A percentile compares a stretch with the other conserved stretches of the same genome.
These are phyloP conservation scores for Penicillium sp. DNA, from an alignment of 2,329 filamentous ascomycete genomes.

Conservation along the genomic window DNA sequence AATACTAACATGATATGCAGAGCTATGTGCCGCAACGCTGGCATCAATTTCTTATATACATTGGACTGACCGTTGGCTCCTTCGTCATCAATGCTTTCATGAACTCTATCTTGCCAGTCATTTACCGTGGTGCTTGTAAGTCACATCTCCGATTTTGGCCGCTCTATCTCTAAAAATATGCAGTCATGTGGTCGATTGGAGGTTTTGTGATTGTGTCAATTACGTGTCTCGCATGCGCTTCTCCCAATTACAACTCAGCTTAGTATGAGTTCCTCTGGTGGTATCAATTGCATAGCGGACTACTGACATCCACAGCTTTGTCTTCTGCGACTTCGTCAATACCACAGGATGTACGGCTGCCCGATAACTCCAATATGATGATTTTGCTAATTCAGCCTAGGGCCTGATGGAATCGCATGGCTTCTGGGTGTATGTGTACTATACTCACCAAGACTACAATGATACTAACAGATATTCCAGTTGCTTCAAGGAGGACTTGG, in stretches of 20 bases:
- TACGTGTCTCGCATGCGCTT: constrained; percentile 63
- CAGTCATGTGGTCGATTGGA: constrained; percentile 63
- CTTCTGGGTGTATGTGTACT: constrained; percentile 33
- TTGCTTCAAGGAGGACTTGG: constrained; percentile 50
- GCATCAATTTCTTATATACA: constrained; percentile 72
- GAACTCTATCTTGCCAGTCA: constrained; percentile 58
- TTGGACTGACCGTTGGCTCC: constrained; percentile 59
- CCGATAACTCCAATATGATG: background rate
- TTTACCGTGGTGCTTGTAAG: constrained; percentile 62
- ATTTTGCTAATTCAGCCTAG: constrained; percentile 17
- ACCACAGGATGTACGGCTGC: constrained; percentile 53
- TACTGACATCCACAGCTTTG: constrained; percentile 24
- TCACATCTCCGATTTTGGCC: background rate
- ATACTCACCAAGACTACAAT: background rate
- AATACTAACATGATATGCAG: constrained; percentile 8
- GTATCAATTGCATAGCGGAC: too few species aligned
- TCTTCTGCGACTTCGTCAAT: constrained; percentile 67
- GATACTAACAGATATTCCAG: constrained; percentile 16
- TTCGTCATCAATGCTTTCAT: constrained; percentile 65
- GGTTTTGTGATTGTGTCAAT: constrained; percentile 69
- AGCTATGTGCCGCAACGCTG: constrained; percentile 57
- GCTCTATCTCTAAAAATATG: background rate
- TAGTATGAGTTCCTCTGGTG: constrained; percentile 39
- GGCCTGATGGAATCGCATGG: constrained; percentile 60
- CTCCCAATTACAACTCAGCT: constrained; percentile 62